These are phyloP conservation scores for Entophlyctis luteolus DNA, from an alignment of 192 early-diverging fungal genomes.

Conservation along the genomic window DNA sequence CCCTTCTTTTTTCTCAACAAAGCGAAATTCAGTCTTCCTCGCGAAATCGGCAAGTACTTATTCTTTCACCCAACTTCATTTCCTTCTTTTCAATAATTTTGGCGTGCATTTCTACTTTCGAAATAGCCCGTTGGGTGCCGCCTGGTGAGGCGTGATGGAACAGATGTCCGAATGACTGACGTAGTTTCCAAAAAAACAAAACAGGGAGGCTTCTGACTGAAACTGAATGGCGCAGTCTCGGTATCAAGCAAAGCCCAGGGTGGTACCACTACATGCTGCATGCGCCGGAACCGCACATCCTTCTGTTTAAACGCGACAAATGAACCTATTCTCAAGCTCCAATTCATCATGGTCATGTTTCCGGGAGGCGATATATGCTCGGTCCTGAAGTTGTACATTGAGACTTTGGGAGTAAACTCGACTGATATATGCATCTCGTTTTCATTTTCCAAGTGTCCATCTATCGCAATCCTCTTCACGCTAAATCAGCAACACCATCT, in stretches of 20 bases:
- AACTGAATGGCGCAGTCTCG: conserved; percentile 25
- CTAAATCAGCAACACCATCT: no score
- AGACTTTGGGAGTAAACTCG: no score
- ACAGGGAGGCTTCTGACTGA: conserved; percentile 29
- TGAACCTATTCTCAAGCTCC: no score
- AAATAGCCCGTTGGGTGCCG: conserved; percentile 28
- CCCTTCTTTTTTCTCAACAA: not conserved
- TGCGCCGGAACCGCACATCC: conserved; percentile 34
- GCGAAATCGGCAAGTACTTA: conserved; percentile 27
- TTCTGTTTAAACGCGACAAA: conserved; percentile 32
- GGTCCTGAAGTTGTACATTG: no score
- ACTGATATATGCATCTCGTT: no score
- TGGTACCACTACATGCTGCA: conserved; percentile 39
- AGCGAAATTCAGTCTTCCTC: conserved; percentile 18
- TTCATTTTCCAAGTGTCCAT: no score
- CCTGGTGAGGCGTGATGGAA: no score
- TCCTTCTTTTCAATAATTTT: not conserved
- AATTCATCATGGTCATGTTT: no score
- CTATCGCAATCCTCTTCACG: no score
- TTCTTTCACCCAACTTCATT: not conserved
- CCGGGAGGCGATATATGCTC: no score
- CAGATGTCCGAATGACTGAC: no score
- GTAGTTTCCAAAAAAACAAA: no score
- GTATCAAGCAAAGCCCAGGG: conserved; percentile 30
- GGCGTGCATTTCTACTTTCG: not conserved